Percentiles rank a stretch among this genome's conserved stretches.
These are phyloP conservation scores for Pulveroboletus sp. DNA, from an alignment of 768 basidiomycete species.

Conservation along the genomic window DNA sequence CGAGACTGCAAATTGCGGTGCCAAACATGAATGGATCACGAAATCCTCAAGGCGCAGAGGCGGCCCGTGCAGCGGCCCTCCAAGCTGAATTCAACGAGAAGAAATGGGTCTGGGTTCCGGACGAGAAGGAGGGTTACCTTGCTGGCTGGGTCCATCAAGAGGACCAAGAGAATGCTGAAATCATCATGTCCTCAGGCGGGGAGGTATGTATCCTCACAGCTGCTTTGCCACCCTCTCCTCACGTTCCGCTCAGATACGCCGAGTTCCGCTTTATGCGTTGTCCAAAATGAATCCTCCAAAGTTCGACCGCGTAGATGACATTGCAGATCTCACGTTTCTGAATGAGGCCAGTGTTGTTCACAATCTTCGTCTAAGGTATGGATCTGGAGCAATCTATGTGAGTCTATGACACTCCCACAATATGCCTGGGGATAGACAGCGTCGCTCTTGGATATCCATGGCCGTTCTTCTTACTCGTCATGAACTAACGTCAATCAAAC, in stretches of 20 bases:
- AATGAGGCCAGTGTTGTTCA: conserved; percentile 99
- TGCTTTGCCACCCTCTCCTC: neutral
- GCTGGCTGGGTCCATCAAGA: conserved; percentile 92
- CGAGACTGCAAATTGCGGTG: conserved; percentile 1
- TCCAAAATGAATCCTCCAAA: conserved; percentile 99
- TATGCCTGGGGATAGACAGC: neutral
- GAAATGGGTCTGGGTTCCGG: conserved; percentile 98
- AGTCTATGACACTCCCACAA: conserved; percentile 28
- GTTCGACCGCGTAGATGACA: conserved; percentile 96
- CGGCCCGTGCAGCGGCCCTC: conserved; percentile 79
- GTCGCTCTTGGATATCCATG: conserved; percentile 3
- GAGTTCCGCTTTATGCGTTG: conserved; percentile 71
- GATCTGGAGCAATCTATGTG: conserved; percentile 89
- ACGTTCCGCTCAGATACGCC: conserved; percentile 45
- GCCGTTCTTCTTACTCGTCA: neutral
- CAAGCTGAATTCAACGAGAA: conserved; percentile 97
- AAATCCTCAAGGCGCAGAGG: conserved; percentile 57
- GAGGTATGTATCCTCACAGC: conserved; percentile 48
- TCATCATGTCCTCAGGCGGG: conserved; percentile 79
- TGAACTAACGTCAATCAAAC: conserved; percentile 13
- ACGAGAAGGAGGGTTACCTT: conserved; percentile 87
- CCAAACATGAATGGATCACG: conserved; percentile 43
- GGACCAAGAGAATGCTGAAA: conserved; percentile 76
- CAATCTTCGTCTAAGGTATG: conserved; percentile 88
- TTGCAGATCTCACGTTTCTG: conserved; percentile 94